These are phyloP conservation scores for Biancaea sappan DNA, from an alignment of 306 rosid genomes.

Conservation along the genomic window DNA sequence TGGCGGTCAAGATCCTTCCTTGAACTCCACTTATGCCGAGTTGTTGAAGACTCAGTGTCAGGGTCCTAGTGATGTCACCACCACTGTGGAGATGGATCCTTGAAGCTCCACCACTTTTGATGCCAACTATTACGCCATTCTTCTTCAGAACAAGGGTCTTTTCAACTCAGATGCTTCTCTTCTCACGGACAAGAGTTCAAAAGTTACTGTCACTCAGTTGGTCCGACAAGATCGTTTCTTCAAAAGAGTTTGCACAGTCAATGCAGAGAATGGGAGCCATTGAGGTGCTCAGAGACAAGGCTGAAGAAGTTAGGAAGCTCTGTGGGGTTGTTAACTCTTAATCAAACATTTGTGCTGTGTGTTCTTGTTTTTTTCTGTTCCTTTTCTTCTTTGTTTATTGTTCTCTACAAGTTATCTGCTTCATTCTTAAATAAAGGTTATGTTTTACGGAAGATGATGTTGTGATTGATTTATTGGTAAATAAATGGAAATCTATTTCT, in stretches of 20 bases:
- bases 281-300: conserved; percentile 38
- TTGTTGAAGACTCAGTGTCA: conserved; percentile 42
- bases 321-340: conserved; percentile 62
- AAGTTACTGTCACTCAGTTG: conserved; percentile 13
- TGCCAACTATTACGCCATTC: conserved; percentile 40
- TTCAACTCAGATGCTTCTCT: conserved; percentile 68
- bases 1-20: conserved; percentile 62
- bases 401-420: background rate
- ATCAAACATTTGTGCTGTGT: too few species aligned
- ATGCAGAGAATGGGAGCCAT: conserved; percentile 67
- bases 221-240: conserved; percentile 41
- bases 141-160: conserved; percentile 48
- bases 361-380: background rate
- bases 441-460: background rate
- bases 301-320: conserved; percentile 56
- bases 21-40: conserved; percentile 43
- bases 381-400: background rate
- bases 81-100: conserved; percentile 50
- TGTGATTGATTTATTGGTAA: too few species aligned
- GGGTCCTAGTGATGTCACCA: conserved; percentile 31
- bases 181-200: conserved; percentile 33
- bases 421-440: background rate
- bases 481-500: too few species aligned
- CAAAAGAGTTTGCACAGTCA: conserved; percentile 41
- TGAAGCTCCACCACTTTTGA: conserved; percentile 42